Evolutionary conservation across 208 protist genomes (phyloP), one percentile per base, ranked within the genome.

Genomic region (Wallacemonas sp.): DNA sequence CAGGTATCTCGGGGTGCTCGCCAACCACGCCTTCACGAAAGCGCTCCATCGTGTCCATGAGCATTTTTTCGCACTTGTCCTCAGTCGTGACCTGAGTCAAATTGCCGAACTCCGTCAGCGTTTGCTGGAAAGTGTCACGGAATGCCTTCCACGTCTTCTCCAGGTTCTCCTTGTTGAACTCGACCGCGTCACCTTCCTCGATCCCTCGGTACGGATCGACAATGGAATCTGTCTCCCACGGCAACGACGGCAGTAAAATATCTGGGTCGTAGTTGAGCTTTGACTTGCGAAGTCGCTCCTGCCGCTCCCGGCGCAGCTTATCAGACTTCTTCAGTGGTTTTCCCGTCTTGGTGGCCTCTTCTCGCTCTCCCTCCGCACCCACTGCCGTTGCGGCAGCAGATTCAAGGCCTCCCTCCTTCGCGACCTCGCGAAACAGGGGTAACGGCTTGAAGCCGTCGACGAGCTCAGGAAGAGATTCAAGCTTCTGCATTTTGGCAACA

Each of bases 201-300:
- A 93, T 77, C 0, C 86, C 89, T 41, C 89, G 81, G 62, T 95
- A 92, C 29, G 89, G 84, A 65, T 95, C 89, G 2, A 89, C 78
- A 37, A 95, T 76, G 19, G 89, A 90, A 63, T 93, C 89, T 13
- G 79, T 85, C 66, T 95, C 89, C 89, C 89, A 95, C 57, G 89
- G 89, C 44, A 95, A 68, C 21, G 81, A 78, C 15, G 89, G 86
- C 27, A 95, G 82, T 33, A 95, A 55, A 63, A 93, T 87, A 61
- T 95, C 86, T 0, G 73, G 68, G 61, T 95, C 86, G 64, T 89
- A 91, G 45, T 86, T 68, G 41, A 92, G 64, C 63, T 92, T 92
- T 15, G 75, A 75, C 66, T 91, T 87, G 33, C 76, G 73, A 45
- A 92, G 61, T 24, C 85, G 84, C 68, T 91, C 80, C 71, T 90